Evolutionary conservation across 2,329 filamentous ascomycete species (phyloP).

Genomic region (Diplodia corticola): DNA sequence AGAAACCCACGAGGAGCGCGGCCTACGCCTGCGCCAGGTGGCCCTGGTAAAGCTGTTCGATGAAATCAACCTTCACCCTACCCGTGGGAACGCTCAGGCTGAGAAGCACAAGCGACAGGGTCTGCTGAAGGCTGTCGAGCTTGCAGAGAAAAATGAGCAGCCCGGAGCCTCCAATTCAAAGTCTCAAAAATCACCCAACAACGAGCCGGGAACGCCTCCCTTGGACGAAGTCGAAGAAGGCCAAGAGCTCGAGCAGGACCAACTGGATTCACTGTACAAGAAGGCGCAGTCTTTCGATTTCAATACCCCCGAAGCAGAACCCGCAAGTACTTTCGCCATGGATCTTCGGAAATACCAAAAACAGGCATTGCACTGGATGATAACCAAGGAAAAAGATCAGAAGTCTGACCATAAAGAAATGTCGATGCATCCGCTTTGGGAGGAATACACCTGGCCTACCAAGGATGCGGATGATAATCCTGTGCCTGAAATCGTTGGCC

Average conservation of each 20-base stretch:
- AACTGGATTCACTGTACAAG: slow-evolving; percentile 88
- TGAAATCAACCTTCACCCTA: slow-evolving; percentile 80
- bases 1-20: slow-evolving; percentile 82
- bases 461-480: slow-evolving; percentile 85
- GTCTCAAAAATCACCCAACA: slow-evolving; percentile 54
- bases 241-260: slow-evolving; percentile 89
- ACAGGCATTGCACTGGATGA: slow-evolving; percentile 95
- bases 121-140: slow-evolving; percentile 82
- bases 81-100: slow-evolving; percentile 69
- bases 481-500: slow-evolving; percentile 63
- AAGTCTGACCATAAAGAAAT: slow-evolving; percentile 65
- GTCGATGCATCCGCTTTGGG: slow-evolving; percentile 97
- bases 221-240: slow-evolving; percentile 74
- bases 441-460: slow-evolving; percentile 86
- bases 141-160: slow-evolving; percentile 69
- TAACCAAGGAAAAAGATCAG: slow-evolving; percentile 84
- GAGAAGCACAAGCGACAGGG: slow-evolving; percentile 80
- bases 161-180: slow-evolving; percentile 28
- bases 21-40: slow-evolving; percentile 79
- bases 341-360: slow-evolving; percentile 89
- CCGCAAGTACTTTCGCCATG: slow-evolving; percentile 78
- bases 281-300: slow-evolving; percentile 98
- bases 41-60: slow-evolving; percentile 85
- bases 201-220: slow-evolving; percentile 41
- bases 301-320: slow-evolving; percentile 81